Evolutionary conservation across 1,284 basidiomycete genomes (phyloP), one percentile per base, ranked within the genome.

Genomic region (Boletellus sp.): DNA sequence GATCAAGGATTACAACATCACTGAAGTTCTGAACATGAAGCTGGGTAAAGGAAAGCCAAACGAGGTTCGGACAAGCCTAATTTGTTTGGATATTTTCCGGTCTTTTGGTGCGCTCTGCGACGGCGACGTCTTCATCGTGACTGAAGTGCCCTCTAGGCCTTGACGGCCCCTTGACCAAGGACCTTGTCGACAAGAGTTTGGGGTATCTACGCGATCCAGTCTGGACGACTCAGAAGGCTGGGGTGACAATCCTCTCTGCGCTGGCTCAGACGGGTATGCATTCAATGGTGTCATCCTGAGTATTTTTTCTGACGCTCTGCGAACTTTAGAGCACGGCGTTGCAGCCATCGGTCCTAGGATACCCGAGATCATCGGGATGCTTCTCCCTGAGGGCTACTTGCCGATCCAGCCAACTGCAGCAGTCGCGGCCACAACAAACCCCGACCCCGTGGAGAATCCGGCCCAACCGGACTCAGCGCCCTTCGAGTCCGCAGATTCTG

Each of bases 1-100:
- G 36, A 53, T 65, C 22, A 52, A 43, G 32, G 4, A 28, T 2
- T 54, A 47, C 32, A 15, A 49, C 0, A 66, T 67, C 28, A 41
- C 51, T 0, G 19, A 55, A n/a, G 42, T 67, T 39, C 24, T 67
- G 15, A 18, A 44, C 8, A n/a, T 3, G 10, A 64, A 64, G 36
- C 38, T 67, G 7, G 47, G 18, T 16, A 50, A 37, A 13, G 51
- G 55, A 0, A 49, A 47, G 7, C 13, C 44, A 5, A 56, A 56
- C 7, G 54, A 67, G 30, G 48, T 49, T n/a, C 51, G 65, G 41
- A 67, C 55, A 0, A 50, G 61, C 47, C 19, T 67, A 8, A 50
- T 67, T 24, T 60, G 52, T 16, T 44, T 64, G 50, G 49, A 62
- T 3, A 66, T 66, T 35, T 52, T 63, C 36, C 55, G 43, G 1